Conservation (phyloP, 805 yeast species). For the Kregervanrija delftensis region DNA sequence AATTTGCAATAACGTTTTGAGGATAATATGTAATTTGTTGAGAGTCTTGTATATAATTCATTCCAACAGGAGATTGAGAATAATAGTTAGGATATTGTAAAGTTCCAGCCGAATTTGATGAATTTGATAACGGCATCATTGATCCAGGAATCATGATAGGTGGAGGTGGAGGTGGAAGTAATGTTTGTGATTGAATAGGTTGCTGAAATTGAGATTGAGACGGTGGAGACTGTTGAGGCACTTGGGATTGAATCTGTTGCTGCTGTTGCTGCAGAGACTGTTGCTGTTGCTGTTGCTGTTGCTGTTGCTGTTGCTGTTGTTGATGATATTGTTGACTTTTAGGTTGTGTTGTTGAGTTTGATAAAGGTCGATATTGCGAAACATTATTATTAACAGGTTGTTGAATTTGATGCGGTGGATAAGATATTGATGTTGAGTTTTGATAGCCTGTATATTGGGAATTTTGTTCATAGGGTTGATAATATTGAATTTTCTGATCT, state of each 20-base stretch:
- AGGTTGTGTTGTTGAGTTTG: constrained; percentile 6
- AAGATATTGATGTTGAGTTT: no score
- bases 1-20: no score
- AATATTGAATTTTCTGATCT: no score
- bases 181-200: not conserved
- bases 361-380: no score
- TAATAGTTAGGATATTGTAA: no score
- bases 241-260: constrained; percentile 1
- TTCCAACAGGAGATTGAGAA: no score
- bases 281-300: constrained; percentile 3
- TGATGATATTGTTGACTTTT: constrained; percentile 3
- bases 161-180: not conserved
- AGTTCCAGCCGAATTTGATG: no score
- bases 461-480: no score
- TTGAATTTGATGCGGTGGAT: constrained; percentile 3
- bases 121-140: no score
- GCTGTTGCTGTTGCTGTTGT: constrained; percentile 5
- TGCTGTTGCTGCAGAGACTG: constrained; percentile 4
- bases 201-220: not conserved
- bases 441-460: no score
- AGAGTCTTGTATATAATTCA: no score
- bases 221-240: not conserved
- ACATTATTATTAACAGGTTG: not conserved
- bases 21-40: no score
- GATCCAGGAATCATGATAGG: not conserved